A percentile compares a stretch with the other conserved stretches of the same genome.
Conservation (phyloP, 139 green algal genomes). For the Monoraphidium neglectum region DNA sequence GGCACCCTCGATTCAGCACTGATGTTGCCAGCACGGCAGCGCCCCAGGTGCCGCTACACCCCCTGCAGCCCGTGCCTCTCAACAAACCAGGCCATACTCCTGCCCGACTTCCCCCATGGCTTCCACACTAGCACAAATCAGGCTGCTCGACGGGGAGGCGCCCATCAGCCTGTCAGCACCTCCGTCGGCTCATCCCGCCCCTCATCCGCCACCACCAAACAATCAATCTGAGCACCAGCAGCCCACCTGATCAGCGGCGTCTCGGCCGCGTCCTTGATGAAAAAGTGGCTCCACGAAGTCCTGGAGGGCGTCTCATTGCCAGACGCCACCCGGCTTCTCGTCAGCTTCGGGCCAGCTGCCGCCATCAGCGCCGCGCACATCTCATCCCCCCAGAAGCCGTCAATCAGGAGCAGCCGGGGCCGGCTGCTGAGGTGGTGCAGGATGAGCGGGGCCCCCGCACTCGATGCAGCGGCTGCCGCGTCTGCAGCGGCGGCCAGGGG, state of each 20-base stretch:
- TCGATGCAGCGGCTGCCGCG: neutral
- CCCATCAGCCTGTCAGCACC: no score
- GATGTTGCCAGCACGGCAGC: no score
- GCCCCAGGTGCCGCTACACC: no score
- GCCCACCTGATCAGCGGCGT: constrained; percentile 32
- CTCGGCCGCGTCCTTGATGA: constrained; percentile 43
- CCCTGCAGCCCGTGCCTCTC: no score
- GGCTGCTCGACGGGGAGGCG: no score
- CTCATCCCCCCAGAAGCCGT: constrained; percentile 32
- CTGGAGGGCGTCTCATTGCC: constrained; percentile 67
- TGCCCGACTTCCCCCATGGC: no score
- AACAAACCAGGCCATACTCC: no score
- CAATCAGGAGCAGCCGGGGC: constrained; percentile 41
- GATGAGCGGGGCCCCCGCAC: neutral
- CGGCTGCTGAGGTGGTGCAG: constrained; percentile 9
- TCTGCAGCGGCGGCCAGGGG: neutral
- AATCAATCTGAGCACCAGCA: no score
- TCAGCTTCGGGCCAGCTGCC: constrained; percentile 26
- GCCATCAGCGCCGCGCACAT: constrained; percentile 34
- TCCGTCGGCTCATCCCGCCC: no score
- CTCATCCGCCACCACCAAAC: no score
- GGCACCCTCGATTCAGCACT: no score
- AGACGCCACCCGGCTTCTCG: constrained; percentile 43
- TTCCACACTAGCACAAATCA: no score
- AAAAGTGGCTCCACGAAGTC: constrained; percentile 61